phyloP scores from a whole-genome alignment of 176 grass and related monocot species.

The Microstegium vimineum region DNA sequence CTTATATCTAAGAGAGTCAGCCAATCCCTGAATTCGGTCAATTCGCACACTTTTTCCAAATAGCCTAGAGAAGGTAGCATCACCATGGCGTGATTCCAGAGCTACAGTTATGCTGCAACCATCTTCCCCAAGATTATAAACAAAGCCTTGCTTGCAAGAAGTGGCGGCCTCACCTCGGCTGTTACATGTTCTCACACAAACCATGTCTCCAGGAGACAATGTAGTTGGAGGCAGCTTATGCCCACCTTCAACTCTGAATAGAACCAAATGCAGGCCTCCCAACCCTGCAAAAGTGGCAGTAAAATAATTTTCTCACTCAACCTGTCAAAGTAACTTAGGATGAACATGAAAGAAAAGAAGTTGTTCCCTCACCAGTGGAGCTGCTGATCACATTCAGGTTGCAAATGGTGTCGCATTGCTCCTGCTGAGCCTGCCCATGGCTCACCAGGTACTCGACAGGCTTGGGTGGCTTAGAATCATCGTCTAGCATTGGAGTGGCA shows the following conservation, averaged over 20 bases:
- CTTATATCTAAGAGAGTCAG: slow-evolving; percentile 92
- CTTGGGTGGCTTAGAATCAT: slow-evolving; percentile 42
- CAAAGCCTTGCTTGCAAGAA: slow-evolving; percentile 92
- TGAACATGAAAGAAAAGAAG: slow-evolving; percentile 7
- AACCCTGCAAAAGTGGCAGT: slow-evolving; percentile 41
- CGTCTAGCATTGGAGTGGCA: slow-evolving; percentile 61
- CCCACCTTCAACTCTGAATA: slow-evolving; percentile 85
- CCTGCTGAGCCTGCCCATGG: slow-evolving; percentile 83
- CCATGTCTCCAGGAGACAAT: slow-evolving; percentile 86
- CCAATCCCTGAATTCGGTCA: slow-evolving; percentile 88
- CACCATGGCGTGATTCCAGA: slow-evolving; percentile 80
- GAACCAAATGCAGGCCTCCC: slow-evolving; percentile 85
- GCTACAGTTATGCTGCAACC: slow-evolving; percentile 89
- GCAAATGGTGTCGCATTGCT: slow-evolving; percentile 90
- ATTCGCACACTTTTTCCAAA: slow-evolving; percentile 91
- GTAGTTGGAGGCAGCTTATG: slow-evolving; percentile 86
- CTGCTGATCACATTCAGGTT: slow-evolving; percentile 85
- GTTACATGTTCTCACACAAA: slow-evolving; percentile 92
- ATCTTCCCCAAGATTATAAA: slow-evolving; percentile 88
- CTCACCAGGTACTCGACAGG: slow-evolving; percentile 86
- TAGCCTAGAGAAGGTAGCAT: slow-evolving; percentile 93
- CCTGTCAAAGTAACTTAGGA: background rate
- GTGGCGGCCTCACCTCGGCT: slow-evolving; percentile 64
- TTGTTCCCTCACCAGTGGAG: slow-evolving; percentile 67
- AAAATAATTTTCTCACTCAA: background rate